phyloP scores from a whole-genome alignment of 495 filamentous ascomycete species.

The Tuber umbilicatum region DNA sequence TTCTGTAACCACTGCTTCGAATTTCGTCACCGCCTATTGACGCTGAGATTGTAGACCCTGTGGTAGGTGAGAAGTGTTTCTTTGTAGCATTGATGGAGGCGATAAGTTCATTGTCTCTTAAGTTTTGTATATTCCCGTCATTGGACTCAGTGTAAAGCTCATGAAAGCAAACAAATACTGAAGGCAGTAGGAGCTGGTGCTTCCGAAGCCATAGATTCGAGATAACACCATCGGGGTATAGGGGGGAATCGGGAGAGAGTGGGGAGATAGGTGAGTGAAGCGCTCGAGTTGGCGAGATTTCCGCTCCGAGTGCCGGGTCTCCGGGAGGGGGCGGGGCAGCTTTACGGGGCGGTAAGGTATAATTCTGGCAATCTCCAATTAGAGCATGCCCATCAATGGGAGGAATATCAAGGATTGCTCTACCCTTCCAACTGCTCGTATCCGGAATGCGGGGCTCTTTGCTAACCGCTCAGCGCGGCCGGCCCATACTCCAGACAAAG shows the following conservation, averaged over 20 bases:
- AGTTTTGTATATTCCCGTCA: constrained; percentile 61
- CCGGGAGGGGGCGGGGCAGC: constrained; percentile 53
- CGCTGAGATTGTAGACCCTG: constrained; percentile 5
- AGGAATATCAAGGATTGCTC: constrained; percentile 1
- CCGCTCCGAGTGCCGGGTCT: constrained; percentile 45
- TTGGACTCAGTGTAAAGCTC: constrained; percentile 55
- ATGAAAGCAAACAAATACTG: constrained; percentile 69
- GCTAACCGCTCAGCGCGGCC: constrained; percentile 12
- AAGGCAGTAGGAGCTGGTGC: constrained; percentile 73
- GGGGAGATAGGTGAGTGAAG: constrained; percentile 88
- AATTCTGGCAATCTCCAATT: constrained; percentile 46
- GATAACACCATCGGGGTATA: constrained; percentile 83
- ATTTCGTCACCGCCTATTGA: constrained; percentile 28
- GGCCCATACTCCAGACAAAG: constrained; percentile 45
- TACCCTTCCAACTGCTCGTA: constrained; percentile 74
- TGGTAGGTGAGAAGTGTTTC: constrained; percentile 26
- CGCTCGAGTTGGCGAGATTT: constrained; percentile 44
- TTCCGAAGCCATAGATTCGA: constrained; percentile 74
- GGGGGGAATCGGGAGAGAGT: constrained; percentile 66
- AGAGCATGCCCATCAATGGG: not conserved
- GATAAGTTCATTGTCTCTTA: constrained; percentile 81
- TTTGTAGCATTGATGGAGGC: constrained; percentile 74
- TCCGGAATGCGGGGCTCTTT: constrained; percentile 51
- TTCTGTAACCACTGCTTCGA: constrained; percentile 29
- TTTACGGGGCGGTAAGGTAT: constrained; percentile 57